Percentiles rank a stretch among this genome's conserved stretches.
These are phyloP conservation scores for Nitzschia putrida DNA, from an alignment of 108 stramenopile genomes.

Conservation along the genomic window DNA sequence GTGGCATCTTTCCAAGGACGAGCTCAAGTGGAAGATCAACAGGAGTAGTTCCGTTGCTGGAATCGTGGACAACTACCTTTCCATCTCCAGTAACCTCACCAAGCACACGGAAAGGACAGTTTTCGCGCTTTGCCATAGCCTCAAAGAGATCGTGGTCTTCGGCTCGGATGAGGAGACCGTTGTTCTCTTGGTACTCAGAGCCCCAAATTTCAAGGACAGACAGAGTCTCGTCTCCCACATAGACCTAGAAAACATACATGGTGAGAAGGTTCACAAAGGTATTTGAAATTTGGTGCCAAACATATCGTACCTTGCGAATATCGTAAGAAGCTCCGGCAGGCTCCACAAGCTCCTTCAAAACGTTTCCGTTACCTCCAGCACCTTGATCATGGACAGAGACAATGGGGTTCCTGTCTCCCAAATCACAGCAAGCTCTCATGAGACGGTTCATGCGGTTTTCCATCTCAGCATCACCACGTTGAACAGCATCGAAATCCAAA, in stretches of 20 bases:
- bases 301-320: constrained; percentile 81
- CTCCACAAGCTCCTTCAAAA: constrained; percentile 99
- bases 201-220: constrained; percentile 98
- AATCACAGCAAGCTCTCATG: constrained; percentile 96
- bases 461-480: constrained; percentile 99
- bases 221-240: constrained; percentile 92
- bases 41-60: constrained; percentile 85
- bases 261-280: background rate
- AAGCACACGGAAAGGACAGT: constrained; percentile 87
- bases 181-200: constrained; percentile 99
- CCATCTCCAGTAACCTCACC: constrained; percentile 94
- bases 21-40: constrained; percentile 95
- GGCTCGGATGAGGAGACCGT: constrained; percentile 89
- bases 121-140: constrained; percentile 90
- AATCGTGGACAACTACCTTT: constrained; percentile 91
- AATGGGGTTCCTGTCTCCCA: constrained; percentile 95
- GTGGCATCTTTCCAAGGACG: constrained; percentile 98
- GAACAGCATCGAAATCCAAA: constrained; percentile 98
- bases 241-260: constrained; percentile 3
- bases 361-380: constrained; percentile 99
- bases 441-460: constrained; percentile 97
- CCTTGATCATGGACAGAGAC: constrained; percentile 98
- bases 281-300: background rate
- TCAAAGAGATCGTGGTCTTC: constrained; percentile 75
- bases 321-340: constrained; percentile 95